Evolutionary conservation across 352 stramenopile genomes (phyloP), one percentile per base, ranked within the genome.

Genomic region (Thalassiosira livingstoniorum): DNA sequence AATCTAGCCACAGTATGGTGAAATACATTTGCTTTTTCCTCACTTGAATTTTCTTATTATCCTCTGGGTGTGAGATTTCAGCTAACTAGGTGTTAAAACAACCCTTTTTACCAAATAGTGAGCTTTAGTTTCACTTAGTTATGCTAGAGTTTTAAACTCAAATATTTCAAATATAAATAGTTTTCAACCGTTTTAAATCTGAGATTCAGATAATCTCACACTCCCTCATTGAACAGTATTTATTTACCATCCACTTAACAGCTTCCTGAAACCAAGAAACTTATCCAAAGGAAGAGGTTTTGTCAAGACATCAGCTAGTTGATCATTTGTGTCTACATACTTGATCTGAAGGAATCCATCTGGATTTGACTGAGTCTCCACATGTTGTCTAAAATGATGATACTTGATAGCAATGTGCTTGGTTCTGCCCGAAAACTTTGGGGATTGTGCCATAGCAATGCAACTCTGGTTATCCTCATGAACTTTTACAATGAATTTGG

Each of bases 391-490:
- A 73, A 85, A 80, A 21, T 62, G 62, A 72, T 85, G 76, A 65
- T 83, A 82, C 11, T 84, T 75, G 54, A 82, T 67, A n/a, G 53
- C 31, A 43, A 85, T 68, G 58, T 86, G 61, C 39, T 87, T 83
- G 1, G 83, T 90, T 0, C 67, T 29, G 29, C 43, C 65, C 10
- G 72, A 81, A 13, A 85, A 58, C 23, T 75, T 78, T 53, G 74
- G 58, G 57, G 27, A 75, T 10, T 73, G 60, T 21, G 72, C 63
- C 18, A 89, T 47, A 0, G 37, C 53, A 25, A 85, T 60, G 29
- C 31, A 54, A 27, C 61, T 60, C 61, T 78, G 39, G 63, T 89
- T 89, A 64, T 89, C 83, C 75, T 89, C 74, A 71, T 65, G 78
- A 1, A 75, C 64, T 62, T 45, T 66, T 5, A 53, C 37, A 27